Conservation (phyloP, 2,329 filamentous ascomycete species). For the Parastagonospora nodorum region DNA sequence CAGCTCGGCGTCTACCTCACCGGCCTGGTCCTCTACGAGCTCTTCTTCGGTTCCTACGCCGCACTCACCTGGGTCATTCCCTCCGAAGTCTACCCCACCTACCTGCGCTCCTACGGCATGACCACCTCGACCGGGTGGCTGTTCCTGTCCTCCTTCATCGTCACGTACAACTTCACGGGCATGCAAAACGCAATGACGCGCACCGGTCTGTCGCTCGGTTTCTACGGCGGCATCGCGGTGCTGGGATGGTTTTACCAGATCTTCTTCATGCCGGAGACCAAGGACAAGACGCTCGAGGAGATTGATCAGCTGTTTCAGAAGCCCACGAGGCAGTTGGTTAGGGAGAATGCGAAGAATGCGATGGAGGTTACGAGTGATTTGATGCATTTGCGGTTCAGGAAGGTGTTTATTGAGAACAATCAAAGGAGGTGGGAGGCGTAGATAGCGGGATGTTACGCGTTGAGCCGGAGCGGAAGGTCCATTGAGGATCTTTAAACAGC, state of each 20-base stretch:
- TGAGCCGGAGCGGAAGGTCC: too few species aligned
- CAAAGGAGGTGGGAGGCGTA: conserved; percentile 14
- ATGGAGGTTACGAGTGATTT: conserved; percentile 54
- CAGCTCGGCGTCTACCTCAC: conserved; percentile 65
- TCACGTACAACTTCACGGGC: conserved; percentile 74
- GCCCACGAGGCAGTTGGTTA: conserved; percentile 67
- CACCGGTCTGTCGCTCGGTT: conserved; percentile 70
- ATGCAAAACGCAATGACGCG: conserved; percentile 72
- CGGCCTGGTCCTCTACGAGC: conserved; percentile 59
- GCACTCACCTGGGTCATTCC: conserved; percentile 52
- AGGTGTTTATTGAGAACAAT: conserved; percentile 53
- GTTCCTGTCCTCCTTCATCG: conserved; percentile 73
- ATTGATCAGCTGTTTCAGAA: conserved; percentile 70
- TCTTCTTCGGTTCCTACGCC: conserved; percentile 46
- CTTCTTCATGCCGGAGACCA: conserved; percentile 77
- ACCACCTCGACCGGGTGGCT: conserved; percentile 70
- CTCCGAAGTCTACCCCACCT: conserved; percentile 73
- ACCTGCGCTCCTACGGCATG: conserved; percentile 75
- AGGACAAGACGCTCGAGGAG: conserved; percentile 71
- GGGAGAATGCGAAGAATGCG: conserved; percentile 49
- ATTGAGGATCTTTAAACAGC: too few species aligned
- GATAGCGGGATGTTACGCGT: neutral
- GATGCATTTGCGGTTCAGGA: conserved; percentile 50
- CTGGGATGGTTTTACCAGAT: conserved; percentile 74
- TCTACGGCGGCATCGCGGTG: conserved; percentile 75